phyloP scores from a whole-genome alignment of 192 early-diverging fungal species.

The Physocladia obscura region DNA sequence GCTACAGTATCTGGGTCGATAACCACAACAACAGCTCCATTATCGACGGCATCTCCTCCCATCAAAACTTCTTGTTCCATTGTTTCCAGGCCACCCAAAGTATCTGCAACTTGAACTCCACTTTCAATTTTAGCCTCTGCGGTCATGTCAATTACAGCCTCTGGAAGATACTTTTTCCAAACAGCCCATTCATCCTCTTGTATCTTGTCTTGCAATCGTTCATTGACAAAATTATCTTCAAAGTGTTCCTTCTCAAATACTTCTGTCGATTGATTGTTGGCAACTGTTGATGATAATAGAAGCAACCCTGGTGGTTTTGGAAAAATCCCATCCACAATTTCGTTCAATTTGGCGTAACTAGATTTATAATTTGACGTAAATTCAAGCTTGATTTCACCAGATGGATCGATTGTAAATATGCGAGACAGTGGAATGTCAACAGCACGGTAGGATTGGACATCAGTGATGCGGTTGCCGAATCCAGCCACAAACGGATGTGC shows the following conservation, averaged over 20 bases:
- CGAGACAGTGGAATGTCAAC: constrained; percentile 90
- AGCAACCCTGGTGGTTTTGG: constrained; percentile 33
- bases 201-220: not conserved
- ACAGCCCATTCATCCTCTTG: constrained; percentile 12
- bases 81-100: not conserved
- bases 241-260: not conserved
- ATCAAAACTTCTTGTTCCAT: not conserved
- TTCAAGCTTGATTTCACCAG: constrained; percentile 89
- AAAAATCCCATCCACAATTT: constrained; percentile 95
- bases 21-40: not conserved
- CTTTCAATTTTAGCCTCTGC: constrained; percentile 18
- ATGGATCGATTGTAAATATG: constrained; percentile 94
- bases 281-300: not conserved
- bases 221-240: not conserved
- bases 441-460: constrained; percentile 90
- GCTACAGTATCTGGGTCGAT: not conserved
- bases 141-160: constrained; percentile 12
- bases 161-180: constrained; percentile 17
- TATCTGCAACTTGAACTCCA: not conserved
- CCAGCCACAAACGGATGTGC: constrained; percentile 89
- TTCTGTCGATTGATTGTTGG: not conserved
- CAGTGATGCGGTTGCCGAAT: constrained; percentile 96
- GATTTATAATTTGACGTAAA: constrained; percentile 75
- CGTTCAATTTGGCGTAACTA: constrained; percentile 78
- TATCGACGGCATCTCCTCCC: not conserved